Base-by-base conservation (phyloP, 495 filamentous ascomycete genomes). In the Penicillium pancosmium region DNA sequence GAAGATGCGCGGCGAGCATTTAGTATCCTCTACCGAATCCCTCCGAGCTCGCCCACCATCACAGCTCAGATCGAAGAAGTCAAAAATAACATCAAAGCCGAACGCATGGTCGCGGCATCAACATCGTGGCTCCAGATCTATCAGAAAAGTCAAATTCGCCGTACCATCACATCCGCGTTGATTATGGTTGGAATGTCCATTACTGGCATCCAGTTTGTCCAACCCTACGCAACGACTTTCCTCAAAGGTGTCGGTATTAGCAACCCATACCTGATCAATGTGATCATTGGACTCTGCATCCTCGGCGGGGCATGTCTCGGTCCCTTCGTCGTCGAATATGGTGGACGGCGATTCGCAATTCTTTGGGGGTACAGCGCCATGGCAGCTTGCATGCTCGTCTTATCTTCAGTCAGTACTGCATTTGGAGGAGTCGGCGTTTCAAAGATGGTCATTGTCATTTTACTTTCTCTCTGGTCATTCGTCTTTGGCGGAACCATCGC, bases 201-300 rank as follows among this genome's bases (percentile, higher is more conserved):
- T 34, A 68, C 69, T 2, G 69, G 68, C 4, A 68, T 70, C 46
- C 65, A 70, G 19, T 72, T 72, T 47, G 68, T 71, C 18, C 57
- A 66, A 31, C 68, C 69, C 0, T 72, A 70, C 19, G 65, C 69
- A 8, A 57, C 69, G 0, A 50, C 68, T 0, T 72, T 72, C 18
- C 55, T 72, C 13, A 61, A 61, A 16, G 59, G 63, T 1, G 67
- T 68, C 15, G 69, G 68, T 0, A 60, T 72, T 43, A 61, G 60
- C 15, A 61, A 71, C 16, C 68, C 69, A 10, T 72, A 68, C 25
- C 43, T 72, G 11, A 68, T 72, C 50, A 70, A 71, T 10, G 62
- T 70, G 6, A 68, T 71, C 10, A 70, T 71, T 23, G 65, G 62
- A 2, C 25, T 72, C 8, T 72, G 68, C 50, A 70, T 70, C 25